phyloP scores from a whole-genome alignment of 139 green algal genomes.

The Micractinium conductrix region DNA sequence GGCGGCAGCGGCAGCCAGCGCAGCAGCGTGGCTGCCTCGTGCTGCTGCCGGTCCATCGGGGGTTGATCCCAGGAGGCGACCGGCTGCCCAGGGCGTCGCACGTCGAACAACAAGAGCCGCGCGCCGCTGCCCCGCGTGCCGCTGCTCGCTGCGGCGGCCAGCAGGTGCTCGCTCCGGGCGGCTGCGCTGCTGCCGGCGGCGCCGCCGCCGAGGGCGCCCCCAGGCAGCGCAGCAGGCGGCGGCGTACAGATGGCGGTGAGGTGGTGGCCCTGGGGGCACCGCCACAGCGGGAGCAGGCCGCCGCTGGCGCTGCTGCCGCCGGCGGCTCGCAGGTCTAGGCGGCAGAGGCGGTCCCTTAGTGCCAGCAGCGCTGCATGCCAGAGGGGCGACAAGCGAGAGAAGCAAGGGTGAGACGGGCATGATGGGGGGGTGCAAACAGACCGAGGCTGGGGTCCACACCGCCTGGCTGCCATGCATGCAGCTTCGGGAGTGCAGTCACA shows the following conservation, averaged over 20 bases:
- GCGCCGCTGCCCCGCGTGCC: background rate
- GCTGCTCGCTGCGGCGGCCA: background rate
- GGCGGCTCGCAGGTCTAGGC: constrained; percentile 10
- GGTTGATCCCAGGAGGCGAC: constrained; percentile 36
- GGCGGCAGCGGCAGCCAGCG: constrained; percentile 3
- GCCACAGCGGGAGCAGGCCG: constrained; percentile 10
- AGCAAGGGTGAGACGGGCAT: background rate
- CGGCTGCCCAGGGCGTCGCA: constrained; percentile 10
- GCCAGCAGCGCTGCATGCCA: constrained; percentile 4
- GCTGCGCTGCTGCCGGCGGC: too few species aligned
- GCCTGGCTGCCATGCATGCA: background rate
- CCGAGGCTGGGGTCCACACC: too few species aligned
- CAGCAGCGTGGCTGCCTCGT: background rate
- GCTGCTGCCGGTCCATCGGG: background rate
- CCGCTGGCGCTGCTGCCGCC: background rate
- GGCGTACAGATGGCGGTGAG: constrained; percentile 19
- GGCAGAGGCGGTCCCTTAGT: background rate
- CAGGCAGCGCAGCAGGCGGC: background rate
- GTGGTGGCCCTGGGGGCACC: constrained; percentile 28
- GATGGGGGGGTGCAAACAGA: background rate
- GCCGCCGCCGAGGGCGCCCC: background rate
- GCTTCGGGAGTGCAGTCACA: background rate
- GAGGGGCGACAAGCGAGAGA: too few species aligned
- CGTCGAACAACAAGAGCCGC: constrained; percentile 35
- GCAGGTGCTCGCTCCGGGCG: background rate